Conservation (phyloP, 2,329 filamentous ascomycete species). For the Aspergillus persii region DNA sequence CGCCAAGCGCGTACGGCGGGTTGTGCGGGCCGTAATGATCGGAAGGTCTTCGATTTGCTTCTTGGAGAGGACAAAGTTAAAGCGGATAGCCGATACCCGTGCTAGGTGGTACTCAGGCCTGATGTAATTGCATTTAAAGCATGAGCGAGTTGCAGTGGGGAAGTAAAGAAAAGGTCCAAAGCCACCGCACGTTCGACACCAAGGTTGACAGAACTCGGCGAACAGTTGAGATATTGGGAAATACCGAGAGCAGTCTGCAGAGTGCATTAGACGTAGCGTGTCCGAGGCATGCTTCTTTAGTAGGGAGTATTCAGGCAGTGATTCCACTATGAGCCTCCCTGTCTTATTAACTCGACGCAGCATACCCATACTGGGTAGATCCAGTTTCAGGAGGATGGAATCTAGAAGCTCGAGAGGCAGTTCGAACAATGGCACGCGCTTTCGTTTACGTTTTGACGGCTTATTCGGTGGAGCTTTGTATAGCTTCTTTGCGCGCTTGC, state of each 20-base stretch:
- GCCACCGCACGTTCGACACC: conserved; percentile 8
- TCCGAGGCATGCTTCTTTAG: conserved; percentile 1
- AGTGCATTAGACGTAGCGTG: neutral
- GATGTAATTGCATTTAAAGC: conserved; percentile 8
- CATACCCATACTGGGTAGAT: neutral
- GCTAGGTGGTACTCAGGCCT: conserved; percentile 1
- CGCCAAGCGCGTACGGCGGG: neutral
- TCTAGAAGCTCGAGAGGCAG: neutral
- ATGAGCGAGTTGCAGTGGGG: conserved; percentile 5
- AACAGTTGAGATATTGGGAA: conserved; percentile 7
- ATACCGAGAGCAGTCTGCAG: neutral
- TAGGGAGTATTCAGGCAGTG: conserved; percentile 5
- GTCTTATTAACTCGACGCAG: conserved; percentile 5
- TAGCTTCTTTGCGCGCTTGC: neutral
- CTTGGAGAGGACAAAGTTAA: neutral
- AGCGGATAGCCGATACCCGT: neutral
- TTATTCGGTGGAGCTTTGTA: neutral
- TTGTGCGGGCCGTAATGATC: neutral
- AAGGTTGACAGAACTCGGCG: conserved; percentile 7
- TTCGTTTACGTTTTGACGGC: neutral
- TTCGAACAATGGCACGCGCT: neutral
- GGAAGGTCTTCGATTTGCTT: neutral
- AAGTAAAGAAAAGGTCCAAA: conserved; percentile 14
- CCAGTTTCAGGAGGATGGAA: neutral
- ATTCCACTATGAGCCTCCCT: conserved; percentile 2